phyloP scores from a whole-genome alignment of 345 rosid species.

The Trapa bicornis region DNA sequence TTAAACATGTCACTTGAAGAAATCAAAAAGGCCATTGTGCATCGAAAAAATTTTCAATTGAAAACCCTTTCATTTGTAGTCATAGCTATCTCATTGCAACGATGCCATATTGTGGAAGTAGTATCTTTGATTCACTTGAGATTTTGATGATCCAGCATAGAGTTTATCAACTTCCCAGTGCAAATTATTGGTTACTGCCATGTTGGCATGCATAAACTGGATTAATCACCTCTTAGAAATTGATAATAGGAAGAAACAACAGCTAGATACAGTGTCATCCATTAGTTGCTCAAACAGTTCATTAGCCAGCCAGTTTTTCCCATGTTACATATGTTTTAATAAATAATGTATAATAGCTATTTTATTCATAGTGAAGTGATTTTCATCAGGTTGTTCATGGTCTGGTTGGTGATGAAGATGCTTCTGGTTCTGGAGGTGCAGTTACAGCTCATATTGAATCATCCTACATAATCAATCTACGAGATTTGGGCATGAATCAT shows the following conservation, averaged over 20 bases:
- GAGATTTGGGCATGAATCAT: slow-evolving; percentile 84
- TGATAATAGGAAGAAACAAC: too few species aligned
- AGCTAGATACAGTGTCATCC: background rate
- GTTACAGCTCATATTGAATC: too few species aligned
- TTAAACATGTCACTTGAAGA: background rate
- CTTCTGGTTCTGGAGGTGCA: slow-evolving; percentile 52
- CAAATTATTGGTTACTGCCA: background rate
- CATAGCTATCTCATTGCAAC: background rate
- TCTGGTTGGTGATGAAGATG: slow-evolving; percentile 85
- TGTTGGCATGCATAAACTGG: background rate
- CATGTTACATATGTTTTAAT: background rate
- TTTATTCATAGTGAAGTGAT: background rate
- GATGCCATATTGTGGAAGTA: background rate
- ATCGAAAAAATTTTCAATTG: background rate
- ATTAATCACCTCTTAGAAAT: too few species aligned
- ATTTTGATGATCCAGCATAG: background rate
- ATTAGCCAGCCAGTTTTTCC: background rate
- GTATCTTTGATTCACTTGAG: background rate
- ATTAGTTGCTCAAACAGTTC: background rate
- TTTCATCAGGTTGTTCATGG: slow-evolving; percentile 59
- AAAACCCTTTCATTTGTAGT: background rate
- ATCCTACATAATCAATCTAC: slow-evolving; percentile 41
- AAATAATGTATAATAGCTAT: background rate
- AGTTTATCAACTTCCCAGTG: background rate
- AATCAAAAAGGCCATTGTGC: background rate